Evolutionary conservation across 2,329 filamentous ascomycete genomes (phyloP), one percentile per base, ranked within the genome.

Genomic region (Endothia cerciana): DNA sequence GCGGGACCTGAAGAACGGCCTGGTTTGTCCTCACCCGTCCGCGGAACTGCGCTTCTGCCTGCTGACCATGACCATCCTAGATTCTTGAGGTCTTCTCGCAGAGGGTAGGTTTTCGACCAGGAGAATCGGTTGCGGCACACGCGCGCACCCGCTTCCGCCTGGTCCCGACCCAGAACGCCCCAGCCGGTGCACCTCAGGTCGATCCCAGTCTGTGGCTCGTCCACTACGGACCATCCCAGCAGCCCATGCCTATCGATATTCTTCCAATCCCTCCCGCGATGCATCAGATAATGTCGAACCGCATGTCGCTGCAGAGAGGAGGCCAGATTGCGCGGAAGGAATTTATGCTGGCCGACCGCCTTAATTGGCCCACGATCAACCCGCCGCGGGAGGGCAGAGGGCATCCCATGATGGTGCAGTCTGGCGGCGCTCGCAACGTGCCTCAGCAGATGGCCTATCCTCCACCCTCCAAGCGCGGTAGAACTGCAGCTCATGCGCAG

Each of bases 141-240:
- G 88, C 90, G 61, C 89, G 94, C 72, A 89, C 91, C 72, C 91
- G 94, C 70, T 98, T 97, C 79, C 92, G 94, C 69, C 87, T 99
- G 49, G 81, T 91, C 49, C 88, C 89, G 28, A 58, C 53, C 28
- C 91, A 90, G 72, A 82, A 83, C n/a, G 87, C 89, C 0, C 88
- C 89, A 62, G 87, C 89, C 38, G 90, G 89, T 71, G 84, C 87
- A 53, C 87, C 90, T 17, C 86, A 88, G 68, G 86, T 91, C 58
- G 94, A 98, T 75, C 88, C 91, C 33, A 91, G 89, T 66, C 83
- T 98, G 19, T 98, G 93, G 90, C 89, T 99, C 63, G 88, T 97
- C 38, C 94, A 97, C 79, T 98, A 97, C 77, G 89, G 90, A 43
- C 89, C 89, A 65, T 86, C 91, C 8, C 86, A 87, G 64, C 89